phyloP scores from a whole-genome alignment of 2,329 filamentous ascomycete species.

The Magnaporthiopsis rhizophila region DNA sequence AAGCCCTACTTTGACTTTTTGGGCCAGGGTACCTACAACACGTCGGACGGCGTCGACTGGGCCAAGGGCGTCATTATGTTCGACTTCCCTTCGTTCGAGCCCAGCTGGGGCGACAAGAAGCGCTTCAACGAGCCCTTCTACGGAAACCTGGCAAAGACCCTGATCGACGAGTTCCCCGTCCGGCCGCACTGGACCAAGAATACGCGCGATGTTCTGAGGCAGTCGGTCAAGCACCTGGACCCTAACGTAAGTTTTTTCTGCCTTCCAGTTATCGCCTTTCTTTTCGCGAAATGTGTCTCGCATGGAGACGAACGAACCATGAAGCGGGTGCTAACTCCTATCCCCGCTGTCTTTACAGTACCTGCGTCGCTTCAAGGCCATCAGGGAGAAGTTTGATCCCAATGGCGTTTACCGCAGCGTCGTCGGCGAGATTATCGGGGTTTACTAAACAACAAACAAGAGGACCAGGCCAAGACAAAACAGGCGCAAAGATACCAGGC shows the following conservation, averaged over 20 bases:
- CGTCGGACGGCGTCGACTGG: conserved; percentile 40
- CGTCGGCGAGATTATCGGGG: conserved; percentile 38
- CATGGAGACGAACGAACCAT: not conserved
- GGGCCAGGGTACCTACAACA: conserved; percentile 40
- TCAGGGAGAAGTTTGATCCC: conserved; percentile 39
- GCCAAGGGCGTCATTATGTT: conserved; percentile 44
- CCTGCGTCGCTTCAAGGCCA: conserved; percentile 37
- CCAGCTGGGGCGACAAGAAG: conserved; percentile 33
- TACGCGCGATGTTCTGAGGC: conserved; percentile 36
- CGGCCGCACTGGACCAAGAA: conserved; percentile 48
- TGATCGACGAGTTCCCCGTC: conserved; percentile 41
- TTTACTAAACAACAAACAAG: conserved; percentile 23
- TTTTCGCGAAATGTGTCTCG: no score
- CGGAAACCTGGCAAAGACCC: conserved; percentile 33
- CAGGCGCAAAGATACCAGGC: not conserved
- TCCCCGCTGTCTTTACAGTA: conserved; percentile 19
- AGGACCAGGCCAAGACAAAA: not conserved
- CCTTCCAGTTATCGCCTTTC: not conserved
- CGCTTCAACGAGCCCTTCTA: conserved; percentile 44
- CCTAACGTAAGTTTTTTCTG: conserved; percentile 23
- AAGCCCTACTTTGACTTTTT: conserved; percentile 39
- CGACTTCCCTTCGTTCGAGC: conserved; percentile 41
- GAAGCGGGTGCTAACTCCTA: not conserved
- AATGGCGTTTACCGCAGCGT: conserved; percentile 38
- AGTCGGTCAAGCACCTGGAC: conserved; percentile 38